A percentile compares a stretch with the other conserved stretches of the same genome.
phyloP scores from a whole-genome alignment of 768 basidiomycete genomes.

The Tricholoma sp. region DNA sequence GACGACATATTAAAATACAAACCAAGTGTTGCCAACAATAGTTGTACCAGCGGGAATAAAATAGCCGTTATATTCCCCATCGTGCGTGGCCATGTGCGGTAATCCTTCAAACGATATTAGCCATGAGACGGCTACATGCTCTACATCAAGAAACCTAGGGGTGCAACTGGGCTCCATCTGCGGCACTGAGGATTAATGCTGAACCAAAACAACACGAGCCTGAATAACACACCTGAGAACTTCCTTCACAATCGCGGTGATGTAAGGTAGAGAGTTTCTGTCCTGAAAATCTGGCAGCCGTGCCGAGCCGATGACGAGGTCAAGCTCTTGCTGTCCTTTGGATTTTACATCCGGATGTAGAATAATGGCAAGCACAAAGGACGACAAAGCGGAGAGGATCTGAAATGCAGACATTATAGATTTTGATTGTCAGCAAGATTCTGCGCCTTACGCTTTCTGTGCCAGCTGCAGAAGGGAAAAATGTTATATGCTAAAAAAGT shows the following conservation, averaged over 20 bases:
- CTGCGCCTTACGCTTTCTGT: conserved; percentile 35
- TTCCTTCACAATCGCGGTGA: conserved; percentile 37
- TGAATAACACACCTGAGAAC: conserved; percentile 22
- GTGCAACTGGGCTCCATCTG: conserved; percentile 29
- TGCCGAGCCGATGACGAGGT: conserved; percentile 23
- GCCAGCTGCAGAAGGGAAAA: conserved; percentile 24
- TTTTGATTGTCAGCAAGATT: background rate
- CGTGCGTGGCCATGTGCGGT: conserved; percentile 33
- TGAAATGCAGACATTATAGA: conserved; percentile 1
- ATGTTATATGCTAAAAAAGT: background rate
- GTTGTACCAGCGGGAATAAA: conserved; percentile 41
- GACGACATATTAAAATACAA: background rate
- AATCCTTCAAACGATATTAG: conserved; percentile 17
- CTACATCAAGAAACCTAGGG: conserved; percentile 17
- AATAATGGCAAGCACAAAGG: conserved; percentile 31
- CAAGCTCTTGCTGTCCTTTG: conserved; percentile 28
- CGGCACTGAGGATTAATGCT: background rate
- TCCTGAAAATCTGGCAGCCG: conserved; percentile 26
- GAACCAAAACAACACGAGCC: background rate
- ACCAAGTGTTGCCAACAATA: conserved; percentile 41
- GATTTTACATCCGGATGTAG: conserved; percentile 29
- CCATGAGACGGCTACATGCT: background rate
- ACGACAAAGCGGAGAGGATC: conserved; percentile 30
- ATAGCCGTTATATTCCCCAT: conserved; percentile 40
- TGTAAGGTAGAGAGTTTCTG: conserved; percentile 31